phyloP scores from a whole-genome alignment of 306 rosid genomes.

The Prunus kanzakura region DNA sequence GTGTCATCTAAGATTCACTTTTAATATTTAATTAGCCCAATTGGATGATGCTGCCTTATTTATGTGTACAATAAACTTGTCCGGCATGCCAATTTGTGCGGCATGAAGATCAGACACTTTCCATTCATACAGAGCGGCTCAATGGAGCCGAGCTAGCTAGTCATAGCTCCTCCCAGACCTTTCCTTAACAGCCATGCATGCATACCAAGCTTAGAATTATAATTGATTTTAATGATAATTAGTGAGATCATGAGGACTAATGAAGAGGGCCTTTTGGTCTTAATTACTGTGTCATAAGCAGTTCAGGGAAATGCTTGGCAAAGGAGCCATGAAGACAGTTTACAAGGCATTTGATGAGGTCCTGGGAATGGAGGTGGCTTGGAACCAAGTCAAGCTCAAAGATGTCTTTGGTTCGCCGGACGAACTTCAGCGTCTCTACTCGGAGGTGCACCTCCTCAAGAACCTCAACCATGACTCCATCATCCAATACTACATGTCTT shows the following conservation, averaged over 20 bases:
- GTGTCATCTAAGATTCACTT: conserved; percentile 1
- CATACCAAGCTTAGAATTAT: neutral
- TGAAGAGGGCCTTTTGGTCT: neutral
- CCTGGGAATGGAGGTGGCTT: conserved; percentile 83
- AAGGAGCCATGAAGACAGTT: conserved; percentile 86
- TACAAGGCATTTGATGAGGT: conserved; percentile 76
- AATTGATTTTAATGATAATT: neutral
- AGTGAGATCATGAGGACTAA: neutral
- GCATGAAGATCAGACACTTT: too few relatives aligned
- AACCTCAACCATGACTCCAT: conserved; percentile 72
- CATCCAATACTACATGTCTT: conserved; percentile 62
- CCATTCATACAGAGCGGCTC: neutral
- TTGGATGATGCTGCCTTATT: neutral
- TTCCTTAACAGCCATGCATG: neutral
- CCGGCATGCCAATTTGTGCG: neutral
- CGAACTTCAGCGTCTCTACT: conserved; percentile 69
- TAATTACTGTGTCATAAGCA: neutral
- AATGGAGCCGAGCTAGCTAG: too few relatives aligned
- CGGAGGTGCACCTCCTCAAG: conserved; percentile 91
- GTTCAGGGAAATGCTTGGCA: conserved; percentile 75
- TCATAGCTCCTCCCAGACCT: too few relatives aligned
- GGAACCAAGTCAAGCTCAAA: conserved; percentile 83
- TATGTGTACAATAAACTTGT: neutral
- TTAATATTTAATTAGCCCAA: neutral
- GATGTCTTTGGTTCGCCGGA: conserved; percentile 71